Conservation (phyloP, 306 rosid genomes). For the Cucumis sativus region Cucumber_9930_V3 NC_026656.2:21016001-21016500, state of each 20-base stretch:
- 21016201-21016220: background rate
- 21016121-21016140: no score
- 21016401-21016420: background rate
- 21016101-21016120: no score
- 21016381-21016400: conserved; percentile 6
- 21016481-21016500: no score
- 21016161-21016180: background rate
- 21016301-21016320: conserved; percentile 5
- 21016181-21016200: background rate
- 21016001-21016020: background rate
- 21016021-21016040: background rate
- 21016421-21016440: background rate
- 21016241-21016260: background rate
- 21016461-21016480: no score
- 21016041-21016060: background rate
- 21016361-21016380: conserved; percentile 18
- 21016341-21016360: conserved; percentile 5
- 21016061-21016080: background rate
- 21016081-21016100: no score
- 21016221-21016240: background rate
- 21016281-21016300: background rate
- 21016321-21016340: conserved; percentile 12
- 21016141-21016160: background rate
- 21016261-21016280: background rate
- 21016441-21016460: no score